Evolutionary conservation across 179 eudicot genomes (phyloP), one percentile per base, ranked within the genome.

Genomic region (Beta lomatogona): DNA sequence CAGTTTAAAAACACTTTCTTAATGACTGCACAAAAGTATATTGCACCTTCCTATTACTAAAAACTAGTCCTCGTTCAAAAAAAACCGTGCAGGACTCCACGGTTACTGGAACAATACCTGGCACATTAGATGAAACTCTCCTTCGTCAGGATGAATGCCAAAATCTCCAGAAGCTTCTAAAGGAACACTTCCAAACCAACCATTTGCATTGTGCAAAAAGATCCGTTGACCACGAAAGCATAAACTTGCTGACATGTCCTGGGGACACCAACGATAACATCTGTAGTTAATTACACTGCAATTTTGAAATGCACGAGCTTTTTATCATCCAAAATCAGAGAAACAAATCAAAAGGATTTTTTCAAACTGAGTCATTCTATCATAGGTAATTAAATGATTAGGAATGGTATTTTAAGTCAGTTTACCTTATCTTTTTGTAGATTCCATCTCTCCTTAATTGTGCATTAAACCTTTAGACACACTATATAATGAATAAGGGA

Each of bases 91-190:
- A 54, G 80, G 58, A 48, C 50, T 82, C 83, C 64, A 76, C 64
- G 54, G 63, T 71, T 54, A 71, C 65, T 75, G 14, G 28, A 79
- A 73, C 46, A 63, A n/a, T 85, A 95, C 99, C 99, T 96, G 99
- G 88, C 97, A 96, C 99, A 96, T 96, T 60, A 96, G 89, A 87
- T 96, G 99, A 87, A 94, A 94, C 84, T 94, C 98, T 84, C 99
- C 99, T 86, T 94, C 95, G 83, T 93, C 97, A 3, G 99, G 98
- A 88, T 96, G 88, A 86, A 96, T 91, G 77, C 98, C 99, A 86
- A 96, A 94, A 91, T 96, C 99, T 79, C 99, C 99, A 84, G 99
- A 96, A 82, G 97, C 98, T 90, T 96, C 99, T 80, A 96, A 77
- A 65, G 99, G 98, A 87, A 92, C 93, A 86, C 86, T 86, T 48